Evolutionary conservation across 2,329 filamentous ascomycete genomes (phyloP).

Genomic region (Neonectria hederae): DNA sequence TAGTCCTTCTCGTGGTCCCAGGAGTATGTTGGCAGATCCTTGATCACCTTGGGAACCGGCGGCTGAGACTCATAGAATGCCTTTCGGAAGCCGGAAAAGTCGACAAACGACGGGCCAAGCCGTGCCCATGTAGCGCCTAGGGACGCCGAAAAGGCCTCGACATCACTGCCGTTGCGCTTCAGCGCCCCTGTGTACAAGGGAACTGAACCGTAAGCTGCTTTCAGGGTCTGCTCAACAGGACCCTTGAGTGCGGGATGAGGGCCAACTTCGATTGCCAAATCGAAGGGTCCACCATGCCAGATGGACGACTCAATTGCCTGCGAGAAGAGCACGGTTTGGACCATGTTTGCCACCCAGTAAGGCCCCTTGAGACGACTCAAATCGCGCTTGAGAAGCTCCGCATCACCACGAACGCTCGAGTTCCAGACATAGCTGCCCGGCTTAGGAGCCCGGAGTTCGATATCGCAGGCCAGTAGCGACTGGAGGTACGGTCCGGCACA

Average conservation of each 20-base stretch:
- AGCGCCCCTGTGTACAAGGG: conserved; percentile 9
- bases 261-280: conserved; percentile 53
- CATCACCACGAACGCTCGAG: conserved; percentile 27
- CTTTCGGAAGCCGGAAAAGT: conserved; percentile 11
- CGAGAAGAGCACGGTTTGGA: conserved; percentile 46
- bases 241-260: conserved; percentile 58
- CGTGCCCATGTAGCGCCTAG: conserved; percentile 9
- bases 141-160: conserved; percentile 2
- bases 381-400: conserved; percentile 25
- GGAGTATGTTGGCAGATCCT: conserved; percentile 12
- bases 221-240: conserved; percentile 45
- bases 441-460: conserved; percentile 8
- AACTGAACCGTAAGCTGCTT: conserved; percentile 42
- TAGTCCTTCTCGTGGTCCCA: conserved; percentile 21
- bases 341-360: conserved; percentile 52
- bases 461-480: conserved; percentile 2
- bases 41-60: neutral
- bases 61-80: conserved; percentile 11
- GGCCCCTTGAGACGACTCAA: conserved; percentile 11
- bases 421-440: conserved; percentile 24
- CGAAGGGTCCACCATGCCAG: conserved; percentile 21
- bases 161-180: conserved; percentile 7
- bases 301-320: conserved; percentile 37
- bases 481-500: conserved; percentile 8
- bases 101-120: conserved; percentile 1